Evolutionary conservation across 495 filamentous ascomycete species (phyloP).

Genomic region (Aspergillus sclerotiicarbonarius): DNA sequence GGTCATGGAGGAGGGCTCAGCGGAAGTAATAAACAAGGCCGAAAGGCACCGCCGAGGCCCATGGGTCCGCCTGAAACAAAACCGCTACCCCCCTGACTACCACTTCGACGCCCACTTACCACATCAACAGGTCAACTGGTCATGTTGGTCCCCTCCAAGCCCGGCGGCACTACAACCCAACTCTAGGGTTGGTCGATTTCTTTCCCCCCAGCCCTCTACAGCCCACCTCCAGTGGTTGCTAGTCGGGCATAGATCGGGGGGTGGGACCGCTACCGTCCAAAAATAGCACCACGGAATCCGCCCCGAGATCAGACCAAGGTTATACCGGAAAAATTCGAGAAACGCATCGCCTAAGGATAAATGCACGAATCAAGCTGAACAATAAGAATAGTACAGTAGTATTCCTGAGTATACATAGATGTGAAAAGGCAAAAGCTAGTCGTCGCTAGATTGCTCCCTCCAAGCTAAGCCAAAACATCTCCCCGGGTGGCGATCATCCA

Average conservation of each 20-base stretch:
- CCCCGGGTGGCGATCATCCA: neutral
- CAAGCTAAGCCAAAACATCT: slow-evolving; percentile 10
- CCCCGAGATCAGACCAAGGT: slow-evolving; percentile 6
- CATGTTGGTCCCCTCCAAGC: neutral
- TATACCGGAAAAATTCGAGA: neutral
- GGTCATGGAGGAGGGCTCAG: neutral
- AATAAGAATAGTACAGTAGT: slow-evolving; percentile 15
- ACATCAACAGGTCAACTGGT: neutral
- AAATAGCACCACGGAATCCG: slow-evolving; percentile 14
- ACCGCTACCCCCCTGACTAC: slow-evolving; percentile 3
- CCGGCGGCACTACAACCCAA: too few relatives aligned
- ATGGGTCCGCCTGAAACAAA: slow-evolving; percentile 4
- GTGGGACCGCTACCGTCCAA: slow-evolving; percentile 10
- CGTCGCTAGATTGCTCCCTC: slow-evolving; percentile 22
- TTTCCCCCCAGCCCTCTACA: too few relatives aligned
- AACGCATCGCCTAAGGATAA: slow-evolving; percentile 8
- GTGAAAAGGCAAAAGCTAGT: slow-evolving; percentile 9
- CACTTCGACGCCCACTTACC: too few relatives aligned
- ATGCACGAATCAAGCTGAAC: neutral
- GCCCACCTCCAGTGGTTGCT: too few relatives aligned
- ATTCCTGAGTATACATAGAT: slow-evolving; percentile 19
- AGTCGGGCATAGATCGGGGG: neutral
- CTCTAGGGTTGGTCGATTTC: too few relatives aligned
- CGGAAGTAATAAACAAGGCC: slow-evolving; percentile 2
- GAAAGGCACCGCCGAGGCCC: neutral